Base-by-base conservation (phyloP, 73 alveolate species). In the Paraurostyla sp. region DNA sequence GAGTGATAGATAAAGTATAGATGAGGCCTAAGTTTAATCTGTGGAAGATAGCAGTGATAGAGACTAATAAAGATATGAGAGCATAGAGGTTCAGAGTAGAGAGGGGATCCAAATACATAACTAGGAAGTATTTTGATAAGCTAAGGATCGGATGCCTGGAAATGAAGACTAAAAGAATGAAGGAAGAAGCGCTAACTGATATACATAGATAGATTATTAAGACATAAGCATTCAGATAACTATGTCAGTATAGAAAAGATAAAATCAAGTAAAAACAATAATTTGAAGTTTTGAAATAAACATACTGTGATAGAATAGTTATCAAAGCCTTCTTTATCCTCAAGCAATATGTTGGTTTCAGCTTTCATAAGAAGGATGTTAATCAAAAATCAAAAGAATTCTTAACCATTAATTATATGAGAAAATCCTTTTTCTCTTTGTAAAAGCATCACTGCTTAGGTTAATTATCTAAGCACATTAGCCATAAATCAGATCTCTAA, bases 371-470 rank as follows among this genome's bases (percentile, higher is more conserved):
- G n/a, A n/a, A n/a, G n/a, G n/a, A n/a, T n/a, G n/a, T n/a, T n/a
- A 65, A 40, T 2, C 16, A 36, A 13, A 65, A 1, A 1, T 27
- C 82, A 38, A 22, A 9, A 22, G 25, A 38, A 13, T 35, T 15
- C 36, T 1, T 18, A 6, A 22, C 33, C 18, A 33, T 6, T 2
- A 65, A 65, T 38, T 40, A 38, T 22, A 22, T 18, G 3, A 65
- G 58, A 38, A 65, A 65, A 30, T 38, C 60, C 6, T 38, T 65
- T 6, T 15, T 65, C 58, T 65, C 60, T 2, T 40, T 65, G 9
- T 40, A 65, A 65, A 65, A 58, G 41, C 35, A 65, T 40, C 82
- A 65, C 25, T 65, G 82, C 25, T 38, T 65, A 15, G 82, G 82
- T 6, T 65, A 65, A 22, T 6, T 65, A 65, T 40, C 35, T 6